phyloP scores from a whole-genome alignment of 1,139 yeast genomes.

The Debaryomyces fabryi region DNA sequence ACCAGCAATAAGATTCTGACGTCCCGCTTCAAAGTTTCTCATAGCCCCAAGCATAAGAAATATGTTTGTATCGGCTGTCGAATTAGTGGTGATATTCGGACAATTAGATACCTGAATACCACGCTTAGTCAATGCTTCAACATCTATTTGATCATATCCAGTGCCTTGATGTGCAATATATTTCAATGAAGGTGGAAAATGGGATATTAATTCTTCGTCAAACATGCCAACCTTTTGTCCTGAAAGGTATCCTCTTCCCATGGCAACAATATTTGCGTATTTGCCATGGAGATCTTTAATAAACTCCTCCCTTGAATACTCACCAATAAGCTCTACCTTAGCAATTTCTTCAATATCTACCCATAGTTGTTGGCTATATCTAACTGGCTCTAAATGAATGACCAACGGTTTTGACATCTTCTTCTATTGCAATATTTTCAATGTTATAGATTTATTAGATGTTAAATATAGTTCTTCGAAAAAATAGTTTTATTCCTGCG shows the following conservation, averaged over 20 bases:
- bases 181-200: slow-evolving; percentile 58
- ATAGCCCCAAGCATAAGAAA: slow-evolving; percentile 62
- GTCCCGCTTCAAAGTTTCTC: slow-evolving; percentile 51
- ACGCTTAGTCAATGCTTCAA: slow-evolving; percentile 37
- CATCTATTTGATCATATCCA: slow-evolving; percentile 77
- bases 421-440: not conserved
- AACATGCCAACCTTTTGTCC: slow-evolving; percentile 58
- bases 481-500: no score
- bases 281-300: slow-evolving; percentile 43
- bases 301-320: slow-evolving; percentile 42
- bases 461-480: no score
- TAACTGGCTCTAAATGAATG: slow-evolving; percentile 19
- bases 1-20: slow-evolving; percentile 48
- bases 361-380: slow-evolving; percentile 58
- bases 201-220: slow-evolving; percentile 61
- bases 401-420: not conserved
- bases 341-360: slow-evolving; percentile 41
- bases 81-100: slow-evolving; percentile 63
- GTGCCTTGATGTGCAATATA: slow-evolving; percentile 78
- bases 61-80: slow-evolving; percentile 76
- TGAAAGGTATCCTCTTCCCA: slow-evolving; percentile 50
- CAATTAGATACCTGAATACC: slow-evolving; percentile 64
- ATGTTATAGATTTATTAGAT: no score
- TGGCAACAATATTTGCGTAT: slow-evolving; percentile 40
- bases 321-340: slow-evolving; percentile 42